A percentile compares a stretch with the other conserved stretches of the same genome.
Evolutionary conservation across 306 rosid species (phyloP).

Genomic region (Canavalia ensiformis): DNA sequence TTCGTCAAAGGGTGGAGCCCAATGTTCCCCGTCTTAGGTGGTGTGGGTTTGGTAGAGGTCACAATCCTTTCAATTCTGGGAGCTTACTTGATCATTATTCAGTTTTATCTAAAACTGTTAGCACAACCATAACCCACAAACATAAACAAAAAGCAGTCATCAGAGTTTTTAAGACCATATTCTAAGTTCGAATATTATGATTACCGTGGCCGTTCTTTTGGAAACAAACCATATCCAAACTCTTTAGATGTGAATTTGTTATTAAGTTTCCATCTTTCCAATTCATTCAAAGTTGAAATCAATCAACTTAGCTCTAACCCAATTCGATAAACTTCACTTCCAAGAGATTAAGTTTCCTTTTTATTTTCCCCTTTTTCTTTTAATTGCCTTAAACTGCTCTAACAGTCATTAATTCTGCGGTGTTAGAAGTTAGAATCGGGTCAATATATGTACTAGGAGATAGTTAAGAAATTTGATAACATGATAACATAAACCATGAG

Average conservation of each 20-base stretch:
- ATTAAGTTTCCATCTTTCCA: not conserved
- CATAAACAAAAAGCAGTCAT: constrained; percentile 40
- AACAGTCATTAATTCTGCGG: too few relatives aligned
- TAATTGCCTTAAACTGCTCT: not conserved
- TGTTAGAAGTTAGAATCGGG: not conserved
- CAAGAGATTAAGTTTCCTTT: not conserved
- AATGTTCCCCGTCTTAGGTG: constrained; percentile 39
- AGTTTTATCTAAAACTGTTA: constrained; percentile 26
- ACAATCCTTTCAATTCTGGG: constrained; percentile 40
- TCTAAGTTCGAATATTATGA: constrained; percentile 39
- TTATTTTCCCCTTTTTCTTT: not conserved
- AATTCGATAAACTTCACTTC: not conserved
- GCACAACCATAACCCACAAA: constrained; percentile 10
- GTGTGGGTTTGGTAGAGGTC: constrained; percentile 62
- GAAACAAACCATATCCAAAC: constrained; percentile 45
- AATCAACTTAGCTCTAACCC: constrained; percentile 22
- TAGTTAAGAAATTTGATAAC: not conserved
- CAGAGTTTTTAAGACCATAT: constrained; percentile 40
- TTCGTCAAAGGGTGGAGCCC: constrained; percentile 65
- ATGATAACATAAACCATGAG: too few relatives aligned
- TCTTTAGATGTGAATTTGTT: not conserved
- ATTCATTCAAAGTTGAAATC: not conserved
- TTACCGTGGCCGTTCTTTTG: constrained; percentile 46
- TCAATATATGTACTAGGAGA: not conserved
- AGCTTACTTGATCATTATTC: constrained; percentile 48